phyloP scores from a whole-genome alignment of 495 filamentous ascomycete species.

The Penicillium flavigenum region DNA sequence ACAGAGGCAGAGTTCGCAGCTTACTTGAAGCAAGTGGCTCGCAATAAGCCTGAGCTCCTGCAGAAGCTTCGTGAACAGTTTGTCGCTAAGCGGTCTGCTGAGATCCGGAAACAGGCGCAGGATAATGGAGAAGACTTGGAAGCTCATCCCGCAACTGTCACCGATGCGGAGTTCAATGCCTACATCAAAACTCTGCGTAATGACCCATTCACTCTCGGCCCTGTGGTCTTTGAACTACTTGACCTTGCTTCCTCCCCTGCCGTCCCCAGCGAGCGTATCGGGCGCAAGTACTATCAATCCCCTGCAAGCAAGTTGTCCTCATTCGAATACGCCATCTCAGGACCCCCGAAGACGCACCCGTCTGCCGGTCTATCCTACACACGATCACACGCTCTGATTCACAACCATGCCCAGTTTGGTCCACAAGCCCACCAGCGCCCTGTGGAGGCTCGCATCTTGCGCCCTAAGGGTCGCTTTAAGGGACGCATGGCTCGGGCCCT shows the following conservation, averaged over 20 bases:
- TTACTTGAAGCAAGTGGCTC: conserved; percentile 64
- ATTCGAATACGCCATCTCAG: conserved; percentile 52
- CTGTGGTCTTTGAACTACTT: conserved; percentile 48
- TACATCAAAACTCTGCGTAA: conserved; percentile 61
- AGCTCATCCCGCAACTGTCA: conserved; percentile 43
- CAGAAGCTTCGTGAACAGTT: conserved; percentile 54
- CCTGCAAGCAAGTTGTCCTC: conserved; percentile 40
- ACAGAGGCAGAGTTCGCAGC: conserved; percentile 66
- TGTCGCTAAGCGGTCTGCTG: conserved; percentile 41
- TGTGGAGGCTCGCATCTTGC: conserved; percentile 67
- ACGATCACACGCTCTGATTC: conserved; percentile 63
- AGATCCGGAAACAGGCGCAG: conserved; percentile 43
- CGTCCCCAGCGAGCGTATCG: conserved; percentile 39
- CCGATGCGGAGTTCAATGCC: conserved; percentile 57
- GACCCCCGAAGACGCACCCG: conserved; percentile 84
- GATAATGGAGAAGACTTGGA: conserved; percentile 47
- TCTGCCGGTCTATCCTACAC: conserved; percentile 87
- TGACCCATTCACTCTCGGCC: conserved; percentile 48
- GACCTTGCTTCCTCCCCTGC: conserved; percentile 46
- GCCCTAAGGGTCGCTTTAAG: conserved; percentile 42
- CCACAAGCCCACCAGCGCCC: conserved; percentile 64
- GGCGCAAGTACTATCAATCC: conserved; percentile 37
- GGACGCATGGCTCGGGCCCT: conserved; percentile 37
- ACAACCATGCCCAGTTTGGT: conserved; percentile 82
- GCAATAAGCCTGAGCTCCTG: conserved; percentile 59